Evolutionary conservation across 306 rosid genomes (phyloP), one percentile per base, ranked within the genome.

Genomic region (Abrus precatorius): DNA sequence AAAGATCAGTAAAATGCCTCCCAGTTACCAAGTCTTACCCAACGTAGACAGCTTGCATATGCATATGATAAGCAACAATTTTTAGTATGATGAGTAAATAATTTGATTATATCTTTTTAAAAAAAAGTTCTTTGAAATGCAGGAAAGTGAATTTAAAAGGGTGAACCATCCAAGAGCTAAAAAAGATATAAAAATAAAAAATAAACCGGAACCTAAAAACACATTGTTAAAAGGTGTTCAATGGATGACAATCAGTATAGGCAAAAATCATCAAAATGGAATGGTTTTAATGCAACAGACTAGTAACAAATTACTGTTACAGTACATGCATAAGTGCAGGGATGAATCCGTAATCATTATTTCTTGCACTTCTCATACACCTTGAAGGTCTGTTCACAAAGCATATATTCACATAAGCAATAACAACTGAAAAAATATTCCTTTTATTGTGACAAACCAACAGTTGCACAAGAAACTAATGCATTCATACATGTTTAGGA

Each of bases 1-100:
- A 47, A 69, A 55, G 53, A 67, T 60, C 71, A 55, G 73, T 68
- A 74, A 62, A 63, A 36, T 30, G 53, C 59, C 69, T 45, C 79
- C 71, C 10, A 30, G 34, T 63, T 59, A 82, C 49, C 57, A 75
- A 66, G 32, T 66, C 71, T 36, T 34, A 67, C 71, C 70, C 44
- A 66, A 55, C 41, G 74, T 56, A 47, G 55, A 56, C 29, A 44
- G 65, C 64, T 79, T 52, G 34, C 67, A 29, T 13, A 57, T 44
- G 64, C 29, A 40, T 14, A 38, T 47, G 56, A 61, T 50, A 70
- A 48, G 59, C 44, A 61, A 79, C 60, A 68, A 38, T 6, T 14
- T 67, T 63, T 52, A 63, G 52, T 2, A 64, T 53, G 48, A 40
- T 43, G 34, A 45, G 28, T 34, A 14, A 41, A 67, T 61, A 61